Evolutionary conservation across 73 alveolate species (phyloP), one percentile per base, ranked within the genome.

Genomic region (Durusdinium trenchii): DNA sequence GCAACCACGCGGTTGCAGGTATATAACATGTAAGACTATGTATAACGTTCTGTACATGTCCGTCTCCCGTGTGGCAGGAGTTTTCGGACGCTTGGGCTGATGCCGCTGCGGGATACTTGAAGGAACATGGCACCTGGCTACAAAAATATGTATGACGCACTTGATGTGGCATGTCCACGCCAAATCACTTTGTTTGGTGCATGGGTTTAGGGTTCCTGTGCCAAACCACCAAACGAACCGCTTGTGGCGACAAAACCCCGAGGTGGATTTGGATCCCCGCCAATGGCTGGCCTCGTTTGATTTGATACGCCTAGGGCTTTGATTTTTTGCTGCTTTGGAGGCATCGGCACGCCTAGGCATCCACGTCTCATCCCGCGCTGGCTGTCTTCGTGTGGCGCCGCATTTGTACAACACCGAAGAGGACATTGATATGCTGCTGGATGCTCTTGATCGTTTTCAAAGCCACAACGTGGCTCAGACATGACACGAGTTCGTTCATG

Each of bases 11-110:
- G n/a, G n/a, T n/a, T n/a, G n/a, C n/a, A n/a, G n/a, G n/a, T n/a
- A n/a, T n/a, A n/a, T n/a, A n/a, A n/a, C n/a, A n/a, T n/a, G n/a
- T n/a, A n/a, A n/a, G n/a, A n/a, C n/a, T n/a, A n/a, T n/a, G n/a
- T n/a, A n/a, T n/a, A n/a, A n/a, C n/a, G n/a, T n/a, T n/a, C n/a
- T n/a, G n/a, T n/a, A n/a, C n/a, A n/a, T n/a, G n/a, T n/a, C n/a
- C n/a, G n/a, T n/a, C n/a, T n/a, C n/a, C n/a, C n/a, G n/a, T n/a
- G n/a, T n/a, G n/a, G n/a, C n/a, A n/a, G n/a, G n/a, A n/a, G n/a
- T n/a, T n/a, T n/a, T n/a, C n/a, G n/a, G n/a, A n/a, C n/a, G 35
- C 38, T 54, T 91, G 97, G 97, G 97, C 97, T 26, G 97, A 91
- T 46, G 97, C 87, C 23, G 89, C 89, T 14, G 38, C 75, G n/a